These are phyloP conservation scores for Plenodomus lindquistii DNA, from an alignment of 2,329 filamentous ascomycete species.

Conservation along the genomic window DNA sequence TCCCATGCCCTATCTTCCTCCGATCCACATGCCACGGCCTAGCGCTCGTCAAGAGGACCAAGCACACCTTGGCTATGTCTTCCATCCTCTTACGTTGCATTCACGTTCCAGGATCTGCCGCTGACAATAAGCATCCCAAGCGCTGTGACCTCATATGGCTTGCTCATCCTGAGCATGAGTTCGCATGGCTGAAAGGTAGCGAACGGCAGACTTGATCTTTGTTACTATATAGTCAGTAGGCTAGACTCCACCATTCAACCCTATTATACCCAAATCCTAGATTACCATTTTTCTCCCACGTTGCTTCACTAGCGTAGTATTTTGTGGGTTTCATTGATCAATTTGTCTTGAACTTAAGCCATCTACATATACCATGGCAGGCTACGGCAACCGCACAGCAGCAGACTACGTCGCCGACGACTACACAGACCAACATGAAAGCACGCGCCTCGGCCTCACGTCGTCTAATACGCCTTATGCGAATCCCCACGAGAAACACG, in stretches of 20 bases:
- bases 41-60: conserved; percentile 15
- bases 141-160: conserved; percentile 38
- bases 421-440: conserved; percentile 24
- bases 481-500: conserved; percentile 32
- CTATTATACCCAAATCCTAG: not conserved
- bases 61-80: conserved; percentile 26
- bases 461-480: conserved; percentile 33
- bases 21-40: conserved; percentile 10
- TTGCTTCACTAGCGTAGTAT: too few species aligned
- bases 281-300: too few species aligned
- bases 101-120: conserved; percentile 8
- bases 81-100: conserved; percentile 21
- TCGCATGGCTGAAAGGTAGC: not conserved
- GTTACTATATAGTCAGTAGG: conserved; percentile 2
- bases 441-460: conserved; percentile 32
- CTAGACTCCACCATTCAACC: not conserved
- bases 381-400: conserved; percentile 44
- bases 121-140: conserved; percentile 8
- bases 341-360: not conserved
- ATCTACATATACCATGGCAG: conserved; percentile 27
- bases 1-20: not conserved
- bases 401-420: conserved; percentile 18
- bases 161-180: conserved; percentile 2
- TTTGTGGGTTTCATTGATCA: not conserved
- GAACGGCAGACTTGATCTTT: not conserved